Evolutionary conservation across 1,284 basidiomycete species (phyloP), one percentile per base, ranked within the genome.

Genomic region (Laetiporus sulphureus): DNA sequence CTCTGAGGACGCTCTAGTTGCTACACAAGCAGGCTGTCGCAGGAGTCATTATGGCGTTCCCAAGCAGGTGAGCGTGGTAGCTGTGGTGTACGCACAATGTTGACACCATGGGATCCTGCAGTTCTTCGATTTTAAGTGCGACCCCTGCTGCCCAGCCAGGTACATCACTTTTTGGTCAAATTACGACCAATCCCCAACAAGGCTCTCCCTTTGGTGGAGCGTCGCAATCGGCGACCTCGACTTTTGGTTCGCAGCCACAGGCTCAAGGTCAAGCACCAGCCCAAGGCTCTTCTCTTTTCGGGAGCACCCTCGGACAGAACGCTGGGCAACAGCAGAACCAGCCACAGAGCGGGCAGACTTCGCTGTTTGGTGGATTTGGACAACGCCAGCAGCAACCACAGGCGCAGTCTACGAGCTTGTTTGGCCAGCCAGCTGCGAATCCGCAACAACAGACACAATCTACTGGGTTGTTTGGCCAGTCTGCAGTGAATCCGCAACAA

Each of bases 161-260:
- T n/a, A n/a, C n/a, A n/a, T n/a, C n/a, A n/a, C n/a, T n/a, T n/a
- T n/a, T n/a, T n/a, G n/a, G n/a, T n/a, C n/a, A n/a, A n/a, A n/a
- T n/a, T n/a, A n/a, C n/a, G n/a, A n/a, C n/a, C n/a, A n/a, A n/a
- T n/a, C n/a, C n/a, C n/a, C n/a, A n/a, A n/a, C n/a, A n/a, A n/a
- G n/a, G n/a, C n/a, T n/a, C n/a, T n/a, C n/a, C n/a, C n/a, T n/a
- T n/a, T n/a, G n/a, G n/a, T n/a, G n/a, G n/a, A n/a, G n/a, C n/a
- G n/a, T n/a, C n/a, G n/a, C n/a, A n/a, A n/a, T n/a, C n/a, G n/a
- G n/a, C n/a, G n/a, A 44, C 60, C 16, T 56, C 69, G 18, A 66
- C 65, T 31, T 71, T 70, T 56, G 65, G 68, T 38, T 60, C 65
- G 25, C 68, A 68, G 46, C 61, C 27, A 27, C 25, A 13, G 25